Base-by-base conservation (phyloP, 106 monocot species). In the Chionographis japonica region DNA sequence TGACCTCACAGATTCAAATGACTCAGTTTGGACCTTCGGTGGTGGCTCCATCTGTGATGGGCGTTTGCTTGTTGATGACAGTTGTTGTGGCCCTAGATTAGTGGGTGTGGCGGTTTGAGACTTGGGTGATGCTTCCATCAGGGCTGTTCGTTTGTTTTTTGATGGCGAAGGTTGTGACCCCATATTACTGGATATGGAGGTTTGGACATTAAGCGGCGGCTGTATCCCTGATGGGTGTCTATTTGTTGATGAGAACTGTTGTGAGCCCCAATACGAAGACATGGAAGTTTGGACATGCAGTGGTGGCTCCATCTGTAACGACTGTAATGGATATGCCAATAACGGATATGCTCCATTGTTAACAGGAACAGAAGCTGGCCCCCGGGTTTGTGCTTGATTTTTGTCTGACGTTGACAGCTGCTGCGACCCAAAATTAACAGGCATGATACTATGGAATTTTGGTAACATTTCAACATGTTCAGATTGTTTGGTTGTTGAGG, bases 1-100 rank as follows among this genome's bases (percentile, higher is more conserved):
- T 54, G 79, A 75, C 51, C 92, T 93, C 39, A 93, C 86, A 20
- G 71, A 72, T 74, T 85, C 88, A 78, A 81, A 81, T 67, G 65
- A 72, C 54, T 85, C 85, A 1, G 49, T 67, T 58, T 76, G 73
- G 42, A 43, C 69, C 69, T 86, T 86, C 4, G 60, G 52, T 60
- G 73, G 63, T 63, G 50, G 39, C 37, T 69, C 75, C n/a, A 68
- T 37, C 27, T 72, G 81, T 70, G 68, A 38, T 17, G 63, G 61
- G 0, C 77, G 70, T 59, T 84, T 93, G 59, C 79, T 81, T 17
- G 71, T 71, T 52, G 68, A 59, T 54, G 75, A 62, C 10, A 75
- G 40, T 41, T 69, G 70, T 39, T 78, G 80, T 12, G 62, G 13
- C 2, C 74, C 71, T 11, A 52, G 43, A 70, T 8, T 75, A 68